Evolutionary conservation across 306 rosid genomes (phyloP).

Genomic region (Vachellia collinsii): DNA sequence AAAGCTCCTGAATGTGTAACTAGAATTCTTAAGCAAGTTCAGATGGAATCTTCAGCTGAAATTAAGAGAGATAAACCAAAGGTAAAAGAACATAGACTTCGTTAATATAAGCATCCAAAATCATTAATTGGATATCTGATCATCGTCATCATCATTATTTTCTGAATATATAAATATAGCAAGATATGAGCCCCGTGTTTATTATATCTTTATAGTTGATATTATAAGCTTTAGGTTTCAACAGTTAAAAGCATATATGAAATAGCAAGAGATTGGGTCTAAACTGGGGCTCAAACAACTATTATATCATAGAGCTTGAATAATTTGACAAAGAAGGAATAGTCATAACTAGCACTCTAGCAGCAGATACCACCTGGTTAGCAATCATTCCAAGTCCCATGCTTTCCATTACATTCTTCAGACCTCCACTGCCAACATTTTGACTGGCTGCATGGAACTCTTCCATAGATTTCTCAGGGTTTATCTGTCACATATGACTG

Average conservation of each 20-base stretch:
- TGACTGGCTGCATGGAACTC: slow-evolving; percentile 57
- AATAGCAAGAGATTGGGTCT: neutral
- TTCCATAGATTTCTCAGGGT: slow-evolving; percentile 82
- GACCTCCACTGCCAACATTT: slow-evolving; percentile 61
- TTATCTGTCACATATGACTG: slow-evolving; percentile 58
- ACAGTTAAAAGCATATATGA: slow-evolving; percentile 5
- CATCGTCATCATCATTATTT: too few relatives aligned
- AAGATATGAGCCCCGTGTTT: slow-evolving; percentile 7
- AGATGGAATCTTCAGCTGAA: slow-evolving; percentile 1
- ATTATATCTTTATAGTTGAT: too few relatives aligned
- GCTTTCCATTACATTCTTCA: slow-evolving; percentile 80
- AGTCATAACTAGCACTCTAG: slow-evolving; percentile 15
- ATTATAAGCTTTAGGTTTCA: slow-evolving; percentile 12
- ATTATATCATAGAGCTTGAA: neutral
- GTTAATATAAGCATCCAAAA: slow-evolving; percentile 18
- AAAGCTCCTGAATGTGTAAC: slow-evolving; percentile 9
- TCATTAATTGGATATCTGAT: slow-evolving; percentile 7
- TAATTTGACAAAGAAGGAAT: slow-evolving; percentile 1
- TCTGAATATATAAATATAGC: slow-evolving; percentile 17
- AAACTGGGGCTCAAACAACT: slow-evolving; percentile 5
- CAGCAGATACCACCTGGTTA: slow-evolving; percentile 57
- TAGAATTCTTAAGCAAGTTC: slow-evolving; percentile 22
- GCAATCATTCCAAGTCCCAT: slow-evolving; percentile 87
- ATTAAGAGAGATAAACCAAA: neutral
- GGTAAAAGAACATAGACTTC: neutral